A percentile compares a stretch with the other conserved stretches of the same genome.
Evolutionary conservation across 805 yeast species (phyloP).

Genomic region (Nakazawaea pomicola): DNA sequence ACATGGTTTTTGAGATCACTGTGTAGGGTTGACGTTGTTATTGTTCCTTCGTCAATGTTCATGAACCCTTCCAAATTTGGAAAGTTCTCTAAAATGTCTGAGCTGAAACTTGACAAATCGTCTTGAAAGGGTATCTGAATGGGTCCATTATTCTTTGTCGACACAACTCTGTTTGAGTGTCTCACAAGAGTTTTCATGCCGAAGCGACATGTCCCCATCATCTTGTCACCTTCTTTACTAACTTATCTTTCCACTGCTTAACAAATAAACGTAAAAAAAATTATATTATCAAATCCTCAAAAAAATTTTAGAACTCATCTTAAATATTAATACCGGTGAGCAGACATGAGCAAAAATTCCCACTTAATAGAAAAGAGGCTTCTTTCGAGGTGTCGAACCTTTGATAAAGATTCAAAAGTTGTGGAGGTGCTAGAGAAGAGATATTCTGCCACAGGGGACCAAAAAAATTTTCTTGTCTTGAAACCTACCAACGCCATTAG

Average conservation of each 20-base stretch:
- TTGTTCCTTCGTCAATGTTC: conserved; percentile 8
- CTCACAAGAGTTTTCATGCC: not conserved
- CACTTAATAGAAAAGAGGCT: conserved; percentile 42
- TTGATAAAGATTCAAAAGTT: conserved; percentile 29
- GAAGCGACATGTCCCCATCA: not conserved
- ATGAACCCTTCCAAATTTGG: conserved; percentile 20
- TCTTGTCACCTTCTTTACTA: not conserved
- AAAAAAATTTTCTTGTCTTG: conserved; percentile 39
- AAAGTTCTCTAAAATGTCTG: conserved; percentile 12
- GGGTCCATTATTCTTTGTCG: not conserved
- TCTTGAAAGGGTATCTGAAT: conserved; percentile 10
- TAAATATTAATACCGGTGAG: not conserved
- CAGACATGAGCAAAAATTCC: conserved; percentile 1
- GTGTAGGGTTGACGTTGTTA: too few relatives aligned
- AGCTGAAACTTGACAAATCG: not conserved
- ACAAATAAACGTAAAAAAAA: not conserved
- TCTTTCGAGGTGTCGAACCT: conserved; percentile 37
- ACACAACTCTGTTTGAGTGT: too few relatives aligned
- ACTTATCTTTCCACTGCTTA: not conserved
- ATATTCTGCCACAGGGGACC: conserved; percentile 41
- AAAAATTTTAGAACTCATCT: too few relatives aligned
- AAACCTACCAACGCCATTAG: conserved; percentile 27
- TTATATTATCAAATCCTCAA: too few relatives aligned
- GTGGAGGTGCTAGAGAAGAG: conserved; percentile 37
- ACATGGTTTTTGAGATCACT: not conserved